Evolutionary conservation across 2,329 filamentous ascomycete genomes (phyloP).

Genomic region (Fusarium cicatricum): DNA sequence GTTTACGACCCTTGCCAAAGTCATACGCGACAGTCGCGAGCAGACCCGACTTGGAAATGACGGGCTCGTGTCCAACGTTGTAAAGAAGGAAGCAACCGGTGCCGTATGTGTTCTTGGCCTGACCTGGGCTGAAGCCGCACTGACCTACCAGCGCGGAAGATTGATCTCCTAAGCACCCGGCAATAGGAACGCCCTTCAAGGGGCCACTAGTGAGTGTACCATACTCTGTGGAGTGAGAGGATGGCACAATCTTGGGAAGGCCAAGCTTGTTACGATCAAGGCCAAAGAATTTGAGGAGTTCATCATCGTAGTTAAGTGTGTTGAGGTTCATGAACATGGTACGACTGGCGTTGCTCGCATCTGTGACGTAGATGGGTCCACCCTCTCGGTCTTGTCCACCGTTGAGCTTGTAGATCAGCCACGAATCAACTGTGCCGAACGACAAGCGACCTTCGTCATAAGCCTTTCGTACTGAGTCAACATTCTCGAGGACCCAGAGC

Average conservation of each 20-base stretch:
- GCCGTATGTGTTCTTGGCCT: constrained; percentile 91
- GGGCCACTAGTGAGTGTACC: constrained; percentile 71
- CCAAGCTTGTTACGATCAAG: constrained; percentile 73
- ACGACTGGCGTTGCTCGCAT: constrained; percentile 86
- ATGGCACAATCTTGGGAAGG: constrained; percentile 85
- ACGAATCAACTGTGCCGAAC: constrained; percentile 89
- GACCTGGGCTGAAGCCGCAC: constrained; percentile 81
- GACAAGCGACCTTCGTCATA: constrained; percentile 80
- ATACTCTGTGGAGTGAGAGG: constrained; percentile 77
- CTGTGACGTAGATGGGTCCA: constrained; percentile 77
- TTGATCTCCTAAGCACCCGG: constrained; percentile 88
- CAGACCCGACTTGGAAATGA: constrained; percentile 84
- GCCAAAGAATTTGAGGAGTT: constrained; percentile 79
- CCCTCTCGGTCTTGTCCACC: constrained; percentile 68
- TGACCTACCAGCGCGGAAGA: constrained; percentile 87
- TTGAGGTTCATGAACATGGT: constrained; percentile 96
- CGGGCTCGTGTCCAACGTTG: constrained; percentile 85
- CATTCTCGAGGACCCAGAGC: constrained; percentile 80
- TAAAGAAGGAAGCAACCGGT: constrained; percentile 91
- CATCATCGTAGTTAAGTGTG: constrained; percentile 81
- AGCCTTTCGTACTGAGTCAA: constrained; percentile 71
- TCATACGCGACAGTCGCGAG: constrained; percentile 90
- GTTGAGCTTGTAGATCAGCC: constrained; percentile 87
- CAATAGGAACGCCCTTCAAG: constrained; percentile 75
- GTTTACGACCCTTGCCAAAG: constrained; percentile 66